These are phyloP conservation scores for Phaffia tasmanica DNA, from an alignment of 768 basidiomycete genomes.

Conservation along the genomic window DNA sequence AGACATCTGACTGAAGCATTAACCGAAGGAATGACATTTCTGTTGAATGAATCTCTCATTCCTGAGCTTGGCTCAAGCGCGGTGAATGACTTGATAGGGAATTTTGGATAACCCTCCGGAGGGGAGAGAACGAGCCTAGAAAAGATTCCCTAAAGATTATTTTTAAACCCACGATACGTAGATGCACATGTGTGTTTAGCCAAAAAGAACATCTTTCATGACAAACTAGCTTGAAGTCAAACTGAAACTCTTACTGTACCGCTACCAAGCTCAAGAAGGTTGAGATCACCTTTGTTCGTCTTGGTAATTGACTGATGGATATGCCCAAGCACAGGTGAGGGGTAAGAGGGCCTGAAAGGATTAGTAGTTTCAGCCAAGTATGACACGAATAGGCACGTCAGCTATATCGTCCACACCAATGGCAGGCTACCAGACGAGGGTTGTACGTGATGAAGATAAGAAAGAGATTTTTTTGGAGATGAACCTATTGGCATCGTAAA, in stretches of 20 bases:
- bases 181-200: not conserved
- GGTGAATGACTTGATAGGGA: not conserved
- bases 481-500: not conserved
- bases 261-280: constrained; percentile 5
- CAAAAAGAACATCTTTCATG: not conserved
- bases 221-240: not conserved
- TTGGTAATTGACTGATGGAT: not conserved
- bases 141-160: constrained; percentile 7
- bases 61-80: constrained; percentile 10
- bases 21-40: not conserved
- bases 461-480: not conserved
- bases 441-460: not conserved
- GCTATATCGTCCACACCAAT: not conserved
- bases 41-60: constrained; percentile 12
- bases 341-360: not conserved
- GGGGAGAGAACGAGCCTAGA: constrained; percentile 8
- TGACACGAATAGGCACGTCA: too few relatives aligned
- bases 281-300: not conserved
- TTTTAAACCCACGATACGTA: not conserved
- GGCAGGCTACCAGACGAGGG: not conserved
- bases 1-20: not conserved
- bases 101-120: constrained; percentile 3
- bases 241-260: constrained; percentile 8
- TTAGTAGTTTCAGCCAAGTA: not conserved
- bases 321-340: not conserved